These are phyloP conservation scores for Globisporangium splendens DNA, from an alignment of 352 stramenopile genomes.

Conservation along the genomic window DNA sequence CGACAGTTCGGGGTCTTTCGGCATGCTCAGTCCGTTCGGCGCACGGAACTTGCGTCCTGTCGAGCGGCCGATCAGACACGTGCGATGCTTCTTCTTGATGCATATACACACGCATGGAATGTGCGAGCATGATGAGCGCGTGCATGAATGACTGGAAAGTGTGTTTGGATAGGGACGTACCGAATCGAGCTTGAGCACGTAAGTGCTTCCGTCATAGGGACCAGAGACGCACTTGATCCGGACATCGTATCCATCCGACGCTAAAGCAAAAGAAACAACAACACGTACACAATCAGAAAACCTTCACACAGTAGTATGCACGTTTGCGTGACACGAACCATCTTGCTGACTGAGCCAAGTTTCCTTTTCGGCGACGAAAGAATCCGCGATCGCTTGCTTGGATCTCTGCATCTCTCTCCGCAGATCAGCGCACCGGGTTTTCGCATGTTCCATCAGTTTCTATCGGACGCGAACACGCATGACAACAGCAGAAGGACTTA, in stretches of 20 bases:
- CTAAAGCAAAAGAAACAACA: not conserved
- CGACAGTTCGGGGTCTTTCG: slow-evolving; percentile 77
- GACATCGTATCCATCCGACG: slow-evolving; percentile 46
- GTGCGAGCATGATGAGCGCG: not conserved
- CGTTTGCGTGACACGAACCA: not conserved
- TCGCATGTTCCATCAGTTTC: slow-evolving; percentile 60
- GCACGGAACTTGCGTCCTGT: slow-evolving; percentile 75
- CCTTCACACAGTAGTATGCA: not conserved
- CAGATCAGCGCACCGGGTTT: slow-evolving; percentile 40
- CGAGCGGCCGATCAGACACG: slow-evolving; percentile 72
- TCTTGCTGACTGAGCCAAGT: slow-evolving; percentile 31
- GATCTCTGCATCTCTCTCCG: slow-evolving; percentile 44
- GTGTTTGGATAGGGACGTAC: slow-evolving; percentile 20
- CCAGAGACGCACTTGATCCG: slow-evolving; percentile 47
- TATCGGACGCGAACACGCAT: slow-evolving; percentile 10
- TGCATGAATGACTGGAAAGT: not conserved
- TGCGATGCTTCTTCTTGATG: slow-evolving; percentile 37
- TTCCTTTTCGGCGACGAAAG: slow-evolving; percentile 58
- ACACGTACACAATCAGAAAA: no score
- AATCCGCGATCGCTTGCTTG: slow-evolving; percentile 52
- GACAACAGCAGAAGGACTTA: not conserved
- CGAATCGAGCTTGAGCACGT: slow-evolving; percentile 51
- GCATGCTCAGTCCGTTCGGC: slow-evolving; percentile 67
- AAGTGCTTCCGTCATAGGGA: slow-evolving; percentile 58
- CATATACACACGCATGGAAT: not conserved